Evolutionary conservation across 2,329 filamentous ascomycete genomes (phyloP), one percentile per base, ranked within the genome.

Genomic region (Septoria linicola): DNA sequence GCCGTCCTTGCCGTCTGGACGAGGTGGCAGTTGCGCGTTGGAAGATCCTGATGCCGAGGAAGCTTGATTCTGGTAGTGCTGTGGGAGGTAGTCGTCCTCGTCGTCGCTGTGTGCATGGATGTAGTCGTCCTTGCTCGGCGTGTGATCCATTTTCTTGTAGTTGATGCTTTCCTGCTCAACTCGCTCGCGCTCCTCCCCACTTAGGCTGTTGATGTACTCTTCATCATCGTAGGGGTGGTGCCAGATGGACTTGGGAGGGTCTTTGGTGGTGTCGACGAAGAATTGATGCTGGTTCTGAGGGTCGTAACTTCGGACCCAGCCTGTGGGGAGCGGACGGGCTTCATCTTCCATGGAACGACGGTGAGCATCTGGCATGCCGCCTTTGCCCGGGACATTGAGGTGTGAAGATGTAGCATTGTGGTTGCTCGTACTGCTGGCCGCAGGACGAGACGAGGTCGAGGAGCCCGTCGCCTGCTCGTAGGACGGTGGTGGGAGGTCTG

Each of bases 301-400:
- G 61, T 84, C 81, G 64, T 76, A 83, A 52, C 76, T 73, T 2
- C 81, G 71, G 1, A 82, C 68, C 81, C 81, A 84, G 35, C 80
- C 80, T 11, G 66, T 51, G 0, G 81, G 80, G 0, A 83, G 70
- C 1, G 75, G 70, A 3, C 81, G 73, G 7, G 71, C 66, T 59
- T 82, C 79, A 58, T 84, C 81, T 70, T 84, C 81, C 80, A 84
- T 84, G 19, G 73, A 77, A n/a, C 80, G 74, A 10, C 80, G 74
- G 27, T 69, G 68, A 8, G 72, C 69, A 1, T 74, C 70, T 0
- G 80, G 77, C 35, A 83, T 82, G 46, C 76, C 77, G 72, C 78
- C 79, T 49, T 74, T 70, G 21, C 50, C 59, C 3, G 63, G 63
- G 8, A 66, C 57, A 23, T 57, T 45, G 17, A 67, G 60, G 39